Evolutionary conservation across 2,329 filamentous ascomycete genomes (phyloP).

Genomic region (Fusarium oxysporum): DNA sequence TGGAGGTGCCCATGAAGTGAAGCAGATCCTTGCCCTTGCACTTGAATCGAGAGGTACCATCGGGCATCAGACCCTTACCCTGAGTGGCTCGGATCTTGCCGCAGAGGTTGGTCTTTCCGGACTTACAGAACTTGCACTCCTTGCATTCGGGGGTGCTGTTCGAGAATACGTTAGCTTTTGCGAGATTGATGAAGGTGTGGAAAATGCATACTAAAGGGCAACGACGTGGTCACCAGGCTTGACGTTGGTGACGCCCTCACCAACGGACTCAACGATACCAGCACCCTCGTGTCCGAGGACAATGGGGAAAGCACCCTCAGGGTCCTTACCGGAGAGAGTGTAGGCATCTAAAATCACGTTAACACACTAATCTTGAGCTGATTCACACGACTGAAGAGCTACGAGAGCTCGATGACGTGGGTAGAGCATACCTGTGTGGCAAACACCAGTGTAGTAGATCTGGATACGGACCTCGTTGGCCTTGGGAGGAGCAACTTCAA

Average conservation of each 20-base stretch:
- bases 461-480: conserved; percentile 97
- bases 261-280: conserved; percentile 91
- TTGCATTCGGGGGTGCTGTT: conserved; percentile 91
- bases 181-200: too few relatives aligned
- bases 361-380: conserved; percentile 4
- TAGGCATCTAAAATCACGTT: conserved; percentile 76
- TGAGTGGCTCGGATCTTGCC: conserved; percentile 98
- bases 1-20: conserved; percentile 99
- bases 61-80: conserved; percentile 95
- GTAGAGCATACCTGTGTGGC: conserved; percentile 82
- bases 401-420: conserved; percentile 18
- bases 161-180: conserved; percentile 14
- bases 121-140: conserved; percentile 99
- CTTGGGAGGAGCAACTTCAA: conserved; percentile 89
- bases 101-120: conserved; percentile 98
- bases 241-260: conserved; percentile 93
- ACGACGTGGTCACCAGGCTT: conserved; percentile 94
- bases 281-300: conserved; percentile 92
- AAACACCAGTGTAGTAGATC: conserved; percentile 98
- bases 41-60: conserved; percentile 94
- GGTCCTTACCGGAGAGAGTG: conserved; percentile 95
- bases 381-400: neutral
- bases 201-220: conserved; percentile 77
- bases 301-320: conserved; percentile 92
- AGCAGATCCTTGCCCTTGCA: conserved; percentile 95